phyloP scores from a whole-genome alignment of 345 rosid genomes.

The Toxicodendron radicans region DNA sequence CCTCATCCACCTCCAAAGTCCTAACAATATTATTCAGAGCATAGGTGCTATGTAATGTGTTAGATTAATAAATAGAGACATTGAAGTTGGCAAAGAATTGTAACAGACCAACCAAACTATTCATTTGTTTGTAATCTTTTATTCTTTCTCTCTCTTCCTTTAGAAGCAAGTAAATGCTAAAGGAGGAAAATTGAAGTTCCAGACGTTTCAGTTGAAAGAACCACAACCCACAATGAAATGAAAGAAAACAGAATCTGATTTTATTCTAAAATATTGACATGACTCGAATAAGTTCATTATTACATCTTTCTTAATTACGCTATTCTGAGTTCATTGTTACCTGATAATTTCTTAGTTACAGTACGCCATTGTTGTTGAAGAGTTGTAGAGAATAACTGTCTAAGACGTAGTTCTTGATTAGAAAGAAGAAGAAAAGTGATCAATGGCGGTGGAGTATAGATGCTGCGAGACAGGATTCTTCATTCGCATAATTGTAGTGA shows the following conservation, averaged over 20 bases:
- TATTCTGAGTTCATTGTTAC: neutral
- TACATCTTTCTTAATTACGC: slow-evolving; percentile 1
- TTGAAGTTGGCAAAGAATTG: neutral
- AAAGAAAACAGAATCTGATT: slow-evolving; percentile 7
- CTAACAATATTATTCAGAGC: too few species aligned
- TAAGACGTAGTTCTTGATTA: too few species aligned
- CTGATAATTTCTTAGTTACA: too few species aligned
- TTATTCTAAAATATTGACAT: neutral
- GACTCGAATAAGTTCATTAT: slow-evolving; percentile 1
- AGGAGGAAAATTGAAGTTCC: neutral
- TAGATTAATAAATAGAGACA: neutral
- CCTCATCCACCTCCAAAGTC: too few species aligned
- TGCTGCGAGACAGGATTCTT: slow-evolving; percentile 55
- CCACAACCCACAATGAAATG: neutral
- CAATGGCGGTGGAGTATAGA: slow-evolving; percentile 49
- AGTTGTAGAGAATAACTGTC: too few species aligned
- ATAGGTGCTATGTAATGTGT: too few species aligned
- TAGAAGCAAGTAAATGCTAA: neutral
- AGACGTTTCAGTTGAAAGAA: slow-evolving; percentile 8
- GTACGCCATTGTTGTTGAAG: too few species aligned
- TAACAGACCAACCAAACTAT: neutral
- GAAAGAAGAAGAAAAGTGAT: neutral
- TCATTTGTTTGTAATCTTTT: neutral
- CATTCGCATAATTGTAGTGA: slow-evolving; percentile 28
- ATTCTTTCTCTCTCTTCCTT: neutral